Evolutionary conservation across 1,284 basidiomycete species (phyloP).

Genomic region (Gymnopus androsaceus): DNA sequence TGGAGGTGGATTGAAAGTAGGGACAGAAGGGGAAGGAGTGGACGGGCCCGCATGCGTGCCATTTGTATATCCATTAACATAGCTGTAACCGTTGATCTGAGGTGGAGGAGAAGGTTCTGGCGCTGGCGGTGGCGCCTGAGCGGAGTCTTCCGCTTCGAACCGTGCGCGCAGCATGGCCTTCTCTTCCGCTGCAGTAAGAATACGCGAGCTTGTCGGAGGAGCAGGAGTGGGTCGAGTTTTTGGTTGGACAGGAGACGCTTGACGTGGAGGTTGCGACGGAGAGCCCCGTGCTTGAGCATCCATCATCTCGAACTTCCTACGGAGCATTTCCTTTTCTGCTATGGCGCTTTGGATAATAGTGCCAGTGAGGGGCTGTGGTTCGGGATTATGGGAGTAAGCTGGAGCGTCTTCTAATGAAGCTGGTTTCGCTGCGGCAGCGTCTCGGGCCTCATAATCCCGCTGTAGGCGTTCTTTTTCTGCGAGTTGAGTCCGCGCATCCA

Average conservation of each 20-base stretch:
- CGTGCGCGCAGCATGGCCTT: slow-evolving; percentile 67
- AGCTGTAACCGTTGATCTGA: slow-evolving; percentile 24
- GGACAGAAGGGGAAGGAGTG: slow-evolving; percentile 18
- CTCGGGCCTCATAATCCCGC: slow-evolving; percentile 30
- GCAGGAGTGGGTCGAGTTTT: slow-evolving; percentile 17
- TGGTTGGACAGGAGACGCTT: slow-evolving; percentile 10
- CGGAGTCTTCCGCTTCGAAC: slow-evolving; percentile 56
- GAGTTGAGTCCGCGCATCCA: slow-evolving; percentile 39
- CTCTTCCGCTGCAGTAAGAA: slow-evolving; percentile 74
- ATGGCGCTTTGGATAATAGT: slow-evolving; percentile 28
- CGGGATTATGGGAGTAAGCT: slow-evolving; percentile 16
- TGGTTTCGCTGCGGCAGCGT: slow-evolving; percentile 12
- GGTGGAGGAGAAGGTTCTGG: slow-evolving; percentile 8
- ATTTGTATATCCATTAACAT: slow-evolving; percentile 23
- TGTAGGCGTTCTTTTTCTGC: slow-evolving; percentile 40
- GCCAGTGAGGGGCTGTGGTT: slow-evolving; percentile 22
- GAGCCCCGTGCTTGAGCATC: slow-evolving; percentile 13
- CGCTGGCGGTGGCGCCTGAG: slow-evolving; percentile 14
- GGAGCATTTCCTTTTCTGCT: slow-evolving; percentile 58
- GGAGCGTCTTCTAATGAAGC: slow-evolving; percentile 13
- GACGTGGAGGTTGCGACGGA: slow-evolving; percentile 10
- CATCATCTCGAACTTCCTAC: slow-evolving; percentile 35
- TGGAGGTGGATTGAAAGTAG: slow-evolving; percentile 22
- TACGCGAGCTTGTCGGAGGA: slow-evolving; percentile 27
- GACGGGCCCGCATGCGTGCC: slow-evolving; percentile 18